phyloP scores from a whole-genome alignment of 441 rosid species.

The Croton setiger region DNA sequence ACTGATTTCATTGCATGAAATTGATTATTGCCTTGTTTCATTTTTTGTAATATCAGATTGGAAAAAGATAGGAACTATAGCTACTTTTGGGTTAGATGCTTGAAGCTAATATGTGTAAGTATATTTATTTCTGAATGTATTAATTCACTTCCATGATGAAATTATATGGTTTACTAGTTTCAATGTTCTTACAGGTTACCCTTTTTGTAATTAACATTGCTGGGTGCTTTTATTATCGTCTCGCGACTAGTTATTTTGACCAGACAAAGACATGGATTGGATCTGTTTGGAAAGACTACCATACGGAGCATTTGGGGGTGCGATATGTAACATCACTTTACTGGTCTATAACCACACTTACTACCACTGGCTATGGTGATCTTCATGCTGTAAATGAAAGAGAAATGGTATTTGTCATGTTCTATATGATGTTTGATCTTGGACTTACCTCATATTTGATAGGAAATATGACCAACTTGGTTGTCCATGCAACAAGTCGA shows the following conservation, averaged over 20 bases:
- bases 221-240: constrained; percentile 60
- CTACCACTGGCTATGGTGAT: constrained; percentile 88
- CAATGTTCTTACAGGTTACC: constrained; percentile 53
- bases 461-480: constrained; percentile 87
- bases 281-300: constrained; percentile 39
- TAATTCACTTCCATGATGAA: not conserved
- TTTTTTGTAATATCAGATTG: constrained; percentile 39
- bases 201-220: constrained; percentile 70
- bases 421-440: constrained; percentile 67
- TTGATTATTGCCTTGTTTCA: not conserved
- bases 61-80: constrained; percentile 77
- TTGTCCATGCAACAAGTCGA: constrained; percentile 78
- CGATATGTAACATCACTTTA: constrained; percentile 63
- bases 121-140: constrained; percentile 3
- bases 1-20: not conserved
- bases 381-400: constrained; percentile 59
- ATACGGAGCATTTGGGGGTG: constrained; percentile 21
- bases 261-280: constrained; percentile 61
- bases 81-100: constrained; percentile 63
- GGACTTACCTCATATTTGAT: constrained; percentile 71
- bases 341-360: constrained; percentile 79
- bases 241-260: constrained; percentile 46
- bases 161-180: not conserved
- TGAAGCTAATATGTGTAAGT: constrained; percentile 72
- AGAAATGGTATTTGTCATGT: constrained; percentile 59